Evolutionary conservation across 352 stramenopile species (phyloP).

Genomic region (Peronospora belbahrii): DNA sequence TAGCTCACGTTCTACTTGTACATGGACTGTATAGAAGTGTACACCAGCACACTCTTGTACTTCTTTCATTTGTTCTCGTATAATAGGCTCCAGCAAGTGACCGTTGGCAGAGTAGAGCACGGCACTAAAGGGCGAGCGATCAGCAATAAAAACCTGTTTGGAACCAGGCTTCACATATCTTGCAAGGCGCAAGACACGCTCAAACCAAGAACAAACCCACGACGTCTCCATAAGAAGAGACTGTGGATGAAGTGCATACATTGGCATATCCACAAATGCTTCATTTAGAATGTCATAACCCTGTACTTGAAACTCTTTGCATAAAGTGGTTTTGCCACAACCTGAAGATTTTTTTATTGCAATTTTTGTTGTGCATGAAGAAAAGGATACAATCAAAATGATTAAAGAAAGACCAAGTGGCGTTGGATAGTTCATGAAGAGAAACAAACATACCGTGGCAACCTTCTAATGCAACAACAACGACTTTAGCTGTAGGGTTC

Average conservation of each 20-base stretch:
- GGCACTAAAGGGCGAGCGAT: conserved; percentile 79
- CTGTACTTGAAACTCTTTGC: conserved; percentile 61
- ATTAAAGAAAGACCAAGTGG: background rate
- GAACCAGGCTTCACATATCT: conserved; percentile 34
- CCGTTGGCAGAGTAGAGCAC: conserved; percentile 76
- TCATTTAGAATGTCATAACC: conserved; percentile 81
- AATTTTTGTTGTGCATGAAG: no score
- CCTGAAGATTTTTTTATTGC: conserved; percentile 8
- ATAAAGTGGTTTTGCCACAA: conserved; percentile 77
- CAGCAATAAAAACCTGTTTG: conserved; percentile 72
- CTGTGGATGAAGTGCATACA: conserved; percentile 80
- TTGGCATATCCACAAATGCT: conserved; percentile 85
- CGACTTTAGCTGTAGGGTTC: conserved; percentile 49
- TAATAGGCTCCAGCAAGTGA: conserved; percentile 69
- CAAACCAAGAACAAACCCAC: conserved; percentile 88
- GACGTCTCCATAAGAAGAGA: conserved; percentile 87
- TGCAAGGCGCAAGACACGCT: conserved; percentile 72
- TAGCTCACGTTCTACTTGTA: conserved; percentile 65
- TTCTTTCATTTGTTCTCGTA: conserved; percentile 76
- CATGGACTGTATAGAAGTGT: conserved; percentile 81
- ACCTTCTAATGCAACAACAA: conserved; percentile 81
- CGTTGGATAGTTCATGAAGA: no score
- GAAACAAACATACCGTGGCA: conserved; percentile 48
- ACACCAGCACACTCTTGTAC: conserved; percentile 64
- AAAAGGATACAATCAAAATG: no score